Percentiles rank a stretch among this genome's conserved stretches.
These are phyloP conservation scores for Diaporthe batatas DNA, from an alignment of 2,329 filamentous ascomycete genomes.

Conservation along the genomic window DNA sequence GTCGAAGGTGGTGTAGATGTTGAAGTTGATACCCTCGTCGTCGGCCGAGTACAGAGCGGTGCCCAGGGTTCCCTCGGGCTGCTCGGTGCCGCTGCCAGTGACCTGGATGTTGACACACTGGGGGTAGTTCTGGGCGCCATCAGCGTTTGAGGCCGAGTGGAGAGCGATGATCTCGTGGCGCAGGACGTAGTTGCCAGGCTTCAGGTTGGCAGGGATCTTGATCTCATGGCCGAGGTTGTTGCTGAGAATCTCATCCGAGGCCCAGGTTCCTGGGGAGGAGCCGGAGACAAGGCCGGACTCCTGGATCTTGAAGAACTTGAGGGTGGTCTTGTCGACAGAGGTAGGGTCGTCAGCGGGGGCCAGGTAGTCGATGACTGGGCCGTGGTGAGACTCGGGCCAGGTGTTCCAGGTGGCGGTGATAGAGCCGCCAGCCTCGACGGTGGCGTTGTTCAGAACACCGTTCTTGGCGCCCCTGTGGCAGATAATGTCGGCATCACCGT, in stretches of 20 bases:
- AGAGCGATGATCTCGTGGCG: constrained; percentile 64
- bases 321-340: constrained; percentile 62
- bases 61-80: constrained; percentile 47
- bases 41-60: constrained; percentile 45
- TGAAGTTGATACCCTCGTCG: constrained; percentile 47
- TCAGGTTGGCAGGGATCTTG: constrained; percentile 56
- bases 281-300: constrained; percentile 64
- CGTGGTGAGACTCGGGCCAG: constrained; percentile 56
- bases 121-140: constrained; percentile 62
- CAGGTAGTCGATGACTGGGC: constrained; percentile 74
- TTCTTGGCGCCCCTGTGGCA: constrained; percentile 52
- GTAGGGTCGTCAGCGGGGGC: constrained; percentile 70
- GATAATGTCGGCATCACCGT: constrained; percentile 54
- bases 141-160: constrained; percentile 54
- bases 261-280: constrained; percentile 62
- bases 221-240: constrained; percentile 60
- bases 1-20: constrained; percentile 43
- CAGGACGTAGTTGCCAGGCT: constrained; percentile 57
- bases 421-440: constrained; percentile 52
- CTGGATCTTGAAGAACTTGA: constrained; percentile 75
- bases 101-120: constrained; percentile 62
- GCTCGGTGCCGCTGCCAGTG: constrained; percentile 52
- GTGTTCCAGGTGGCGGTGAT: constrained; percentile 55
- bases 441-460: constrained; percentile 51
- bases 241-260: constrained; percentile 60